Percentiles rank a stretch among this genome's conserved stretches.
Conservation (phyloP, 108 stramenopile genomes). For the Seminavis robusta region DNA sequence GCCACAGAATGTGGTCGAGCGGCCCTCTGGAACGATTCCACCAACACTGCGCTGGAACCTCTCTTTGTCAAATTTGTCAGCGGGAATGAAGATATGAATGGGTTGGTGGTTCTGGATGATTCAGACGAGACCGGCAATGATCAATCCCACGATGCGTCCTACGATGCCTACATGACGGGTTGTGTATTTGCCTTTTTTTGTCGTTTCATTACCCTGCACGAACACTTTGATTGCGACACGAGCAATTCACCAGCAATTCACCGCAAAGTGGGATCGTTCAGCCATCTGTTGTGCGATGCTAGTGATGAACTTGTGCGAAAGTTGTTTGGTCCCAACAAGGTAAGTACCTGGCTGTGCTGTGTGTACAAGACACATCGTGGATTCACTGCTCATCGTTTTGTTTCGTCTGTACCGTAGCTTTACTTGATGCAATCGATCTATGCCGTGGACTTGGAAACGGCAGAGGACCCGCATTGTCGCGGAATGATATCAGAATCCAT, state of each 20-base stretch:
- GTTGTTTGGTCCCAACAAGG: slow-evolving; percentile 64
- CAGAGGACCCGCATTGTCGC: slow-evolving; percentile 50
- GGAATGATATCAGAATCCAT: slow-evolving; percentile 52
- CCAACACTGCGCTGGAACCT: slow-evolving; percentile 38
- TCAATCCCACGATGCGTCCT: slow-evolving; percentile 69
- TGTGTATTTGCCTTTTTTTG: slow-evolving; percentile 11
- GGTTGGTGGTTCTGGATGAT: neutral
- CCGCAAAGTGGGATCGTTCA: neutral
- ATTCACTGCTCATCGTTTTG: neutral
- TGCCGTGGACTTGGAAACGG: slow-evolving; percentile 72
- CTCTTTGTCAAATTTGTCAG: slow-evolving; percentile 25
- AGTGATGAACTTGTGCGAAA: slow-evolving; percentile 17
- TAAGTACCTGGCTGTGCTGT: slow-evolving; percentile 7
- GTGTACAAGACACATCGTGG: neutral
- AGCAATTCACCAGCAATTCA: neutral
- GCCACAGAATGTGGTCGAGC: slow-evolving; percentile 47
- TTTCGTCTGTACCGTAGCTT: slow-evolving; percentile 5
- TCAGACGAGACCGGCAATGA: slow-evolving; percentile 22
- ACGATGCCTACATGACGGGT: slow-evolving; percentile 81
- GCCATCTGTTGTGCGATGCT: neutral
- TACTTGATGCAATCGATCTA: slow-evolving; percentile 60
- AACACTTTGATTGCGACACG: neutral
- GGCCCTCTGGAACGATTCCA: slow-evolving; percentile 22
- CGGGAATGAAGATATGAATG: slow-evolving; percentile 7
- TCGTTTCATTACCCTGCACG: neutral